Conservation (phyloP, 2,329 filamentous ascomycete genomes). For the Colletotrichum lentis region DNA sequence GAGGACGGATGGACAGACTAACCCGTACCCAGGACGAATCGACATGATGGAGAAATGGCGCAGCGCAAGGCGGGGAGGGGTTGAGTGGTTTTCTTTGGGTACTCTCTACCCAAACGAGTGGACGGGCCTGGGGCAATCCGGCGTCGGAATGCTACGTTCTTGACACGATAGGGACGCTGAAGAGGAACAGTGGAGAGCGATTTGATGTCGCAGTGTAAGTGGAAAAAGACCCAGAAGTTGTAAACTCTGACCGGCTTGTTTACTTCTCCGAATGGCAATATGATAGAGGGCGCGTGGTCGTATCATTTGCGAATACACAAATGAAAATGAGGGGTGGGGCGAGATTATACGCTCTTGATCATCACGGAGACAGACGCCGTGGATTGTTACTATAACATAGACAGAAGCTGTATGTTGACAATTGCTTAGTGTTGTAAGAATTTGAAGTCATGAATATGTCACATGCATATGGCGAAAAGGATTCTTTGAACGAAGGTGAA, state of each 20-base stretch:
- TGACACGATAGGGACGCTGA: too few species aligned
- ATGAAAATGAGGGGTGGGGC: too few species aligned
- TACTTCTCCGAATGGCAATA: too few species aligned
- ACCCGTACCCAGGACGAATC: neutral
- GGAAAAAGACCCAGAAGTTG: neutral
- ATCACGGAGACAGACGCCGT: too few species aligned
- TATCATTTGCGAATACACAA: too few species aligned
- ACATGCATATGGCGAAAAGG: rapidly evolving
- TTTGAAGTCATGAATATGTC: rapidly evolving
- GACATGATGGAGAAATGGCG: neutral
- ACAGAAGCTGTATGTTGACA: rapidly evolving
- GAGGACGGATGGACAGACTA: neutral
- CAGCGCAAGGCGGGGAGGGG: neutral
- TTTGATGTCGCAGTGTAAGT: neutral
- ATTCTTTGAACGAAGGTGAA: neutral
- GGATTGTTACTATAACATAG: too few species aligned
- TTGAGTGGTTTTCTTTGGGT: too few species aligned
- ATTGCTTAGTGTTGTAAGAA: too few species aligned
- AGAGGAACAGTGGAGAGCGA: neutral
- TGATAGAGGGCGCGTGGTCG: too few species aligned
- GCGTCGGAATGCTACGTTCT: neutral
- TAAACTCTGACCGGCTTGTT: too few species aligned
- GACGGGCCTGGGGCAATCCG: too few species aligned
- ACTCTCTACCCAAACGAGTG: neutral
- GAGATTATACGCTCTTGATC: rapidly evolving